Evolutionary conservation across 371 early-diverging fungal genomes (phyloP), one percentile per base, ranked within the genome.

Genomic region (Parasitella parasitica): DNA sequence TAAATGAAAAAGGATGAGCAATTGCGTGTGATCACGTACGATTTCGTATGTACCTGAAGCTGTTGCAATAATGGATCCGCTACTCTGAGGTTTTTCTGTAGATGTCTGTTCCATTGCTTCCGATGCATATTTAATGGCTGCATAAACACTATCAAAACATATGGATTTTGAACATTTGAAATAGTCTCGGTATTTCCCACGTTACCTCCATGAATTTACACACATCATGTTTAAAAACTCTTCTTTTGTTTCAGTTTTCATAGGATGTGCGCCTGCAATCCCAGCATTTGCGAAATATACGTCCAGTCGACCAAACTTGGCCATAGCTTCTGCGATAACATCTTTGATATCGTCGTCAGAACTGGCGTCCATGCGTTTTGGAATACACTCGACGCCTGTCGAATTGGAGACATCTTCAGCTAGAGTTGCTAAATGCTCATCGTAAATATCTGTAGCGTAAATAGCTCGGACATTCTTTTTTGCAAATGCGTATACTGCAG

Each of bases 251-350:
- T 62, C 63, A n/a, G 36, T 55, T 39, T 43, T 57, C 38, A 72
- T 57, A 22, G 48, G 51, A 11, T 46, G 52, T 30, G 26, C 35
- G 13, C 49, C 28, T 6, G 77, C 69, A 39, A 72, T 54, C 32
- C 82, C 81, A 36, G 81, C 81, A 65, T 72, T 85, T 6, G 85
- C 85, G 32, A 85, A 77, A 37, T 81, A 85, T 6, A 85, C 82
- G 66, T 85, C 85, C 20, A 85, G 54, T 30, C 85, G 59, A 43
- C 85, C 84, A 66, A 64, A 82, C 0, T 49, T 58, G 1, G 57
- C 46, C 54, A 84, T 54, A 2, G 81, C 79, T 32, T 78, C 73
- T 8, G 63, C 46, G 26, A 80, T 66, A 35, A 80, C 55, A 20
- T 18, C 61, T 28, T 71, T 54, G 6, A 83, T 71, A 61, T 66